A percentile compares a stretch with the other conserved stretches of the same genome.
These are phyloP conservation scores for Fonsecaea erecta DNA, from an alignment of 2,329 filamentous ascomycete genomes.

Conservation along the genomic window DNA sequence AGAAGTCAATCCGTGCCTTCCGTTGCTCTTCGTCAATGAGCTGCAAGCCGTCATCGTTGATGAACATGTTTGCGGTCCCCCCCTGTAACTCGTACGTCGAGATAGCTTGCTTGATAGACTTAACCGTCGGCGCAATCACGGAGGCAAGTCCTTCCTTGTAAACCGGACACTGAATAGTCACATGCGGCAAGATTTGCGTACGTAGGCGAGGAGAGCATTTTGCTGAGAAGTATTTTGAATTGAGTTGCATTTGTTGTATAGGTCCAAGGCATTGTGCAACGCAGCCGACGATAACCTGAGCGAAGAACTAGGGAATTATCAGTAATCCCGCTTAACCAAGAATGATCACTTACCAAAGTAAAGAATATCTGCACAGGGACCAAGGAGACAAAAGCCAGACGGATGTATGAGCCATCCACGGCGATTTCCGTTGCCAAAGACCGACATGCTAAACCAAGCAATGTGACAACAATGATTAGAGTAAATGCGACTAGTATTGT, in stretches of 20 bases:
- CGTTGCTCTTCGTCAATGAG: slow-evolving; percentile 49
- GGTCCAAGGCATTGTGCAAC: slow-evolving; percentile 77
- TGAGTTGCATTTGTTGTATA: slow-evolving; percentile 71
- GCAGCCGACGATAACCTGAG: slow-evolving; percentile 76
- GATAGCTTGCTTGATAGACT: slow-evolving; percentile 62
- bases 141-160: slow-evolving; percentile 80
- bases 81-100: slow-evolving; percentile 65
- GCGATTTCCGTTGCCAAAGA: slow-evolving; percentile 70
- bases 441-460: slow-evolving; percentile 71
- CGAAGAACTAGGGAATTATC: slow-evolving; percentile 64
- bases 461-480: slow-evolving; percentile 66
- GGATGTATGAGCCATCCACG: slow-evolving; percentile 66
- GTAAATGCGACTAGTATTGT: slow-evolving; percentile 70
- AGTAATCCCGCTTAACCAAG: slow-evolving; percentile 36
- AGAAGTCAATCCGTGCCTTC: slow-evolving; percentile 53
- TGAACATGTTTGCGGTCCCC: slow-evolving; percentile 45
- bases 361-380: slow-evolving; percentile 78
- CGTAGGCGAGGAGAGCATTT: slow-evolving; percentile 67
- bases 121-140: slow-evolving; percentile 66
- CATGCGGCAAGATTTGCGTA: slow-evolving; percentile 48
- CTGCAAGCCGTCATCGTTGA: slow-evolving; percentile 49
- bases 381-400: slow-evolving; percentile 68
- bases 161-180: slow-evolving; percentile 83
- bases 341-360: slow-evolving; percentile 59
- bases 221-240: slow-evolving; percentile 83